These are phyloP conservation scores for Aspergillus glaucus DNA, from an alignment of 2,329 filamentous ascomycete species.

Conservation along the genomic window DNA sequence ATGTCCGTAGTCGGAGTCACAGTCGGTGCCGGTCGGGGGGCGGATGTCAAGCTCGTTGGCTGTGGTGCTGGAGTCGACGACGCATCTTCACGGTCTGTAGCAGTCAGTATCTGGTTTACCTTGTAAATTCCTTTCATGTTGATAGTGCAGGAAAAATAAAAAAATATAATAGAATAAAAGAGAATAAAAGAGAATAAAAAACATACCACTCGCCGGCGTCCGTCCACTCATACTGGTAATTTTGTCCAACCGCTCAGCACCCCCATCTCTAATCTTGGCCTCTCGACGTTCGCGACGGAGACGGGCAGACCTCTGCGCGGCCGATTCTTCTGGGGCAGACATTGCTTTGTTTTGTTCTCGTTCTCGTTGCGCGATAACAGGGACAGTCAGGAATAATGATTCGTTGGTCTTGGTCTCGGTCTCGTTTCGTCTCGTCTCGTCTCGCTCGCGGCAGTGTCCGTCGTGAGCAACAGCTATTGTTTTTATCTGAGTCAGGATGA, in stretches of 20 bases:
- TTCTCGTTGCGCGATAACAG: neutral
- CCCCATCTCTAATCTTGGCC: slow-evolving; percentile 55
- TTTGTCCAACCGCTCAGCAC: slow-evolving; percentile 54
- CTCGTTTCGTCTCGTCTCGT: no score
- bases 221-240: slow-evolving; percentile 56
- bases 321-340: slow-evolving; percentile 39
- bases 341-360: slow-evolving; percentile 14
- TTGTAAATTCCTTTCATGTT: neutral
- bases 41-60: slow-evolving; percentile 3
- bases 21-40: slow-evolving; percentile 11
- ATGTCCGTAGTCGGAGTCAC: slow-evolving; percentile 16
- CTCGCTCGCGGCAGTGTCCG: no score
- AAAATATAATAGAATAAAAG: neutral
- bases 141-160: neutral
- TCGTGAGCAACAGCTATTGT: no score
- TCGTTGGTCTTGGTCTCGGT: no score
- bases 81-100: slow-evolving; percentile 21
- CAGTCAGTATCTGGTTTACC: neutral
- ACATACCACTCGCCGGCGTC: slow-evolving; percentile 27
- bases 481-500: no score
- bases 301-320: slow-evolving; percentile 48
- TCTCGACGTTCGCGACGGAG: slow-evolving; percentile 58
- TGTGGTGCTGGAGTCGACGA: slow-evolving; percentile 20
- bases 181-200: neutral
- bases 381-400: neutral